Base-by-base conservation (phyloP, 305 asterid species). In the Caryopteris hybrid region DNA sequence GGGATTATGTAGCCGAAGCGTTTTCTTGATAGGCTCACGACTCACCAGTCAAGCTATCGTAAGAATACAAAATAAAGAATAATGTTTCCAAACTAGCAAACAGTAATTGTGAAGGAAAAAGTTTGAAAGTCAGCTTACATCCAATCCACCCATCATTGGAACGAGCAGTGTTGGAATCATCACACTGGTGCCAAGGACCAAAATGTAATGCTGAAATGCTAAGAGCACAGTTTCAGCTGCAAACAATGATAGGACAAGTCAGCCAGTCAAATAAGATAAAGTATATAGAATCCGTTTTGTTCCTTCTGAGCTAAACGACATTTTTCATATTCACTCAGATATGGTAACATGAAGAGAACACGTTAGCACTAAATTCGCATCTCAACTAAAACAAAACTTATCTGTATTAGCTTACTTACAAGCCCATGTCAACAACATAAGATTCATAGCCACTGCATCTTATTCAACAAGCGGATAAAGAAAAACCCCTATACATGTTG, bases 151-250 rank as follows among this genome's bases (percentile, higher is more conserved):
- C 99, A 93, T 93, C 78, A 74, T 65, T 11, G 96, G 95, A 61
- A 93, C 99, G 8, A 93, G 95, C 50, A 75, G 14, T 16, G 99
- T 76, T 13, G 99, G 96, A 71, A 93, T 86, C 97, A 93, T 91
- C 61, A 89, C 97, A 65, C 95, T 93, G 47, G 96, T 88, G 79
- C 99, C 99, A 39, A 93, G 83, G 5, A 93, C 85, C 72, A 93
- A 74, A 64, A 93, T 85, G 85, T 91, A 91, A 85, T 93, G 88
- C 83, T 91, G 99, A 82, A 93, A 93, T 36, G 96, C 99, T 80
- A 93, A 78, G 76, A 93, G 78, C 81, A 91, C 71, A 71, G 99
- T 91, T 91, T 93, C 97, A 76, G 91, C 99, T 93, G 99, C 95
- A 86, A 64, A 69, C 41, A 31, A 41, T 14, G 45, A 14, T 12